phyloP scores from a whole-genome alignment of 495 filamentous ascomycete species.

The Entonaema liquescens region DNA sequence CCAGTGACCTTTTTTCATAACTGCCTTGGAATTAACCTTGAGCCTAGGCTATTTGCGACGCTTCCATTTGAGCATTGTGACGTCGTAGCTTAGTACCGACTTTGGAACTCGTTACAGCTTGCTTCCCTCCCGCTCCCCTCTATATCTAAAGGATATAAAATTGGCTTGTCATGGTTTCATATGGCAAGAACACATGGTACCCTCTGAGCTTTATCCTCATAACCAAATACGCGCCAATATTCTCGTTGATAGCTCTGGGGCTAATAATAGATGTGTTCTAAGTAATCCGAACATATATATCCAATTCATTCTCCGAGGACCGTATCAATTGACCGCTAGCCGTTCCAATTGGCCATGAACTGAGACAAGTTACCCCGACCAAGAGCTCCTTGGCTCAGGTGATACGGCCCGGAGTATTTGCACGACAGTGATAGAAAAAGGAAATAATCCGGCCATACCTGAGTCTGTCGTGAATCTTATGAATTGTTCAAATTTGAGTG shows the following conservation, averaged over 20 bases:
- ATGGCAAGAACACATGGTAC: not conserved
- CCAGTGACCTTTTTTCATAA: not conserved
- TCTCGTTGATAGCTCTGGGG: not conserved
- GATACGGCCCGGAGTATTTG: not conserved
- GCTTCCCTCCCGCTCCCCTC: too few species aligned
- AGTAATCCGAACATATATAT: not conserved
- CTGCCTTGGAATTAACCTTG: not conserved
- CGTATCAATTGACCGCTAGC: not conserved
- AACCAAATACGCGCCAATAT: not conserved
- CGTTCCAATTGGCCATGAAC: not conserved
- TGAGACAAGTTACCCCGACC: not conserved
- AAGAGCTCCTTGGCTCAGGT: slow-evolving; percentile 12
- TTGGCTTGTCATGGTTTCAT: not conserved
- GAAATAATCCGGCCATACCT: slow-evolving; percentile 43
- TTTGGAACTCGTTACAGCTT: too few species aligned
- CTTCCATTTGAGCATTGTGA: too few species aligned
- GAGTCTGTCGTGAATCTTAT: slow-evolving; percentile 55
- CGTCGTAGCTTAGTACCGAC: too few species aligned
- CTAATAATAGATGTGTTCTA: not conserved
- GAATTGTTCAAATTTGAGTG: slow-evolving; percentile 50
- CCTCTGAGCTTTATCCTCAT: not conserved
- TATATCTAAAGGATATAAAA: not conserved
- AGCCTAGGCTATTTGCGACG: too few species aligned
- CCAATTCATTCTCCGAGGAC: not conserved
- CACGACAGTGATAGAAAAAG: slow-evolving; percentile 3